A percentile compares a stretch with the other conserved stretches of the same genome.
Evolutionary conservation across 345 rosid genomes (phyloP).

Genomic region (Salix udensis): DNA sequence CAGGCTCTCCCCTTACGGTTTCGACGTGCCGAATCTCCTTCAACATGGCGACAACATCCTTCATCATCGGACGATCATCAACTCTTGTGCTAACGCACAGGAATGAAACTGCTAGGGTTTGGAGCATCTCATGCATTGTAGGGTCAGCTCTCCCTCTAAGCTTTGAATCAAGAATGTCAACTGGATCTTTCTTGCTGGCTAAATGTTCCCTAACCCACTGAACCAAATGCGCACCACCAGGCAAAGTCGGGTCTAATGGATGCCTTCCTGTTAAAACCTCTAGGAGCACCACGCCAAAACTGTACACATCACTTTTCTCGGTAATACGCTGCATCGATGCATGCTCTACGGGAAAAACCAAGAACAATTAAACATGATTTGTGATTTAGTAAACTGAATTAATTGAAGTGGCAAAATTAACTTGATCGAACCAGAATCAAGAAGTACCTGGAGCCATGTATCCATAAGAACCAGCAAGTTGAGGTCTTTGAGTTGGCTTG

Average conservation of each 20-base stretch:
- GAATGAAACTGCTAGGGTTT: constrained; percentile 80
- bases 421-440: background rate
- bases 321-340: constrained; percentile 73
- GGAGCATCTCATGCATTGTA: constrained; percentile 82
- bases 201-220: constrained; percentile 86
- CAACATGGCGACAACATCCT: constrained; percentile 88
- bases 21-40: constrained; percentile 71
- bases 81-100: constrained; percentile 63
- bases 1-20: constrained; percentile 37
- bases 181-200: constrained; percentile 55
- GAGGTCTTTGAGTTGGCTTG: constrained; percentile 53
- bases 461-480: constrained; percentile 92
- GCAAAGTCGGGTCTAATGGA: constrained; percentile 82
- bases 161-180: constrained; percentile 65
- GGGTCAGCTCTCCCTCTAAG: constrained; percentile 77
- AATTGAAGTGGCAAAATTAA: background rate
- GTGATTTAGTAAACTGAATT: background rate
- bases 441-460: constrained; percentile 95
- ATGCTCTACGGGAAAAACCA: constrained; percentile 48
- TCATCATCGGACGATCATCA: constrained; percentile 75
- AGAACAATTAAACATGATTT: background rate
- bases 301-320: constrained; percentile 88
- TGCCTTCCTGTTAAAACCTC: constrained; percentile 90
- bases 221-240: constrained; percentile 73
- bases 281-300: constrained; percentile 73